phyloP scores from a whole-genome alignment of 768 basidiomycete species.

The Termitomyces sp. region DNA sequence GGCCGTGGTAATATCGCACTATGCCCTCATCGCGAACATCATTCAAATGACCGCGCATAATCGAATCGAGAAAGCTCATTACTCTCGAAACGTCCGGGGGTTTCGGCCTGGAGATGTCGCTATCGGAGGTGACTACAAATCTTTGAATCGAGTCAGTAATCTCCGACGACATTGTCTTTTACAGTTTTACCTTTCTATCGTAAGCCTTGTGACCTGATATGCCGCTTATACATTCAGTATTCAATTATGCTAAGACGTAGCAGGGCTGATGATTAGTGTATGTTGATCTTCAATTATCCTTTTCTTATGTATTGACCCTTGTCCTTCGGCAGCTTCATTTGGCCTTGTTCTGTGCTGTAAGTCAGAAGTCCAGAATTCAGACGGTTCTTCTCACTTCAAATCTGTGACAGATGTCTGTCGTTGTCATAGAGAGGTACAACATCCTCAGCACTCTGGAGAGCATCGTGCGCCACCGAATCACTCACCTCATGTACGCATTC shows the following conservation, averaged over 20 bases:
- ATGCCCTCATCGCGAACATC: constrained; percentile 49
- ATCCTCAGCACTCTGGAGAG: constrained; percentile 38
- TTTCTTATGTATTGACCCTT: constrained; percentile 8
- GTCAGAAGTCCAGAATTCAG: neutral
- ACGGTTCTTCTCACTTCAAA: neutral
- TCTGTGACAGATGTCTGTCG: constrained; percentile 39
- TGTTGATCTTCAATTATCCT: constrained; percentile 11
- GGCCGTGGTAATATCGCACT: constrained; percentile 50
- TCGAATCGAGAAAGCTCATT: constrained; percentile 18
- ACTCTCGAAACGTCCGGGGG: constrained; percentile 20
- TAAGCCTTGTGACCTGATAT: constrained; percentile 32
- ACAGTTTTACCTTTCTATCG: constrained; percentile 34
- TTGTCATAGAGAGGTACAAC: constrained; percentile 40
- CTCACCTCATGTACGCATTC: constrained; percentile 30
- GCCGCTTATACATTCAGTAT: constrained; percentile 18
- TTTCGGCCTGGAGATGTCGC: constrained; percentile 47
- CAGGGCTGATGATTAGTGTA: constrained; percentile 50
- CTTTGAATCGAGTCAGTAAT: neutral
- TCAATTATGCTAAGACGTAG: constrained; percentile 18
- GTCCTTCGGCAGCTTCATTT: constrained; percentile 41
- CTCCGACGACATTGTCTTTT: constrained; percentile 9
- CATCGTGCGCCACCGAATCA: constrained; percentile 38
- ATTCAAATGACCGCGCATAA: constrained; percentile 44
- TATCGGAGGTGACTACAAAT: constrained; percentile 24
- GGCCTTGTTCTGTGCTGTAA: constrained; percentile 46